Percentiles rank a stretch among this genome's conserved stretches.
Evolutionary conservation across 129 eudicot genomes (phyloP).

Genomic region (Smallanthus sonchifolius): DNA sequence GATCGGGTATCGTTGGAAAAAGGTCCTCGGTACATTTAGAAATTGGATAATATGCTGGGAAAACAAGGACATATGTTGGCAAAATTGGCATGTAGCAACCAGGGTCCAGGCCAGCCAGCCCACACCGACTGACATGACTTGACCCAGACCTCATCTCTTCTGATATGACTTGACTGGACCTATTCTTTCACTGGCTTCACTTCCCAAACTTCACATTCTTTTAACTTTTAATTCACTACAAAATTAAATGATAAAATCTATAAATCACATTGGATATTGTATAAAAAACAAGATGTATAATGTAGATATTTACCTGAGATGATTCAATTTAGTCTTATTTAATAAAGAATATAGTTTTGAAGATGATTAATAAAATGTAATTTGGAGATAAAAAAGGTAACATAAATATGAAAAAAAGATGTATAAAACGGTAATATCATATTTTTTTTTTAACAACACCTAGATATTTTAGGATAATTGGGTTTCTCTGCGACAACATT

Average conservation of each 20-base stretch:
- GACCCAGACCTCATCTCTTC: constrained; percentile 16
- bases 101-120: constrained; percentile 24
- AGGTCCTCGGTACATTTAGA: not conserved
- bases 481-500: too few relatives aligned
- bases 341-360: not conserved
- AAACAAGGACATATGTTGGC: constrained; percentile 4
- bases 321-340: not conserved
- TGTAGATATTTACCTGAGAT: not conserved
- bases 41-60: not conserved
- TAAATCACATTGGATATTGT: not conserved
- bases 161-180: constrained; percentile 19
- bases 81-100: not conserved
- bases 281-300: not conserved
- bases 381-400: not conserved
- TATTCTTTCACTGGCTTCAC: constrained; percentile 10
- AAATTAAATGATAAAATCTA: not conserved
- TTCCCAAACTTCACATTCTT: constrained; percentile 4
- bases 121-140: constrained; percentile 34
- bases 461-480: too few relatives aligned
- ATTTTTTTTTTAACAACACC: too few relatives aligned
- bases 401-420: not conserved
- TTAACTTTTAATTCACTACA: not conserved
- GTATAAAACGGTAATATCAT: too few relatives aligned
- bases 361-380: not conserved
- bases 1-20: constrained; percentile 1